phyloP scores from a whole-genome alignment of 202 grass and related monocot genomes.

The Tripidium arundinaceum region DNA sequence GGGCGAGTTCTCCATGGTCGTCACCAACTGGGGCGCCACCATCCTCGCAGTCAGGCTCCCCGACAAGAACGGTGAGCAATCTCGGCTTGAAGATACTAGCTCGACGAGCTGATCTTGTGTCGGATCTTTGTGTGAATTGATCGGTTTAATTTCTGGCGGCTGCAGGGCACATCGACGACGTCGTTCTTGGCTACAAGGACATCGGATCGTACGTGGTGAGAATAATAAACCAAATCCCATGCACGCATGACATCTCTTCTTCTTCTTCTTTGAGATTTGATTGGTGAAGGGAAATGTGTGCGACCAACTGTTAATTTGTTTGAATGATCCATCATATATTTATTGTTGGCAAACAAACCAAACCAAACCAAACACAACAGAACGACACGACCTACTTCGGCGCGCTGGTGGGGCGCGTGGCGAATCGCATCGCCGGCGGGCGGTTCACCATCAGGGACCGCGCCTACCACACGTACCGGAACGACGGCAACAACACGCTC shows the following conservation, averaged over 20 bases:
- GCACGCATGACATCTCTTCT: background rate
- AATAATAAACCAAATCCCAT: background rate
- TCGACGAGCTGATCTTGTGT: too few species aligned
- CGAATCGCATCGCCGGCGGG: constrained; percentile 75
- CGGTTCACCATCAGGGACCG: constrained; percentile 52
- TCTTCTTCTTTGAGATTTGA: background rate
- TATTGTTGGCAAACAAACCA: too few species aligned
- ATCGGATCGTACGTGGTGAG: constrained; percentile 60
- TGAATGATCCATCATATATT: too few species aligned
- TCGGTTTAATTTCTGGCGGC: background rate
- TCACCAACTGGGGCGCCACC: constrained; percentile 73
- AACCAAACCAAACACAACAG: background rate
- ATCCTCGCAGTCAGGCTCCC: constrained; percentile 55
- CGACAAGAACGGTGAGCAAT: constrained; percentile 64
- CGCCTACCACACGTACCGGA: constrained; percentile 48
- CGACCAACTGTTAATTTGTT: background rate
- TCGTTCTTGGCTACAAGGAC: constrained; percentile 74
- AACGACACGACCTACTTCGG: constrained; percentile 83
- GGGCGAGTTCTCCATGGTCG: constrained; percentile 62
- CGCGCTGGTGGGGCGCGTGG: constrained; percentile 75
- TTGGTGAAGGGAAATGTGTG: background rate
- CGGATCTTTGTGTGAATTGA: background rate
- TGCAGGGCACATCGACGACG: constrained; percentile 72
- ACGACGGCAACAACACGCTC: constrained; percentile 77
- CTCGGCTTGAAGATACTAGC: too few species aligned